Conservation (phyloP, 2,329 filamentous ascomycete species). For the Alternaria alternata region DNA sequence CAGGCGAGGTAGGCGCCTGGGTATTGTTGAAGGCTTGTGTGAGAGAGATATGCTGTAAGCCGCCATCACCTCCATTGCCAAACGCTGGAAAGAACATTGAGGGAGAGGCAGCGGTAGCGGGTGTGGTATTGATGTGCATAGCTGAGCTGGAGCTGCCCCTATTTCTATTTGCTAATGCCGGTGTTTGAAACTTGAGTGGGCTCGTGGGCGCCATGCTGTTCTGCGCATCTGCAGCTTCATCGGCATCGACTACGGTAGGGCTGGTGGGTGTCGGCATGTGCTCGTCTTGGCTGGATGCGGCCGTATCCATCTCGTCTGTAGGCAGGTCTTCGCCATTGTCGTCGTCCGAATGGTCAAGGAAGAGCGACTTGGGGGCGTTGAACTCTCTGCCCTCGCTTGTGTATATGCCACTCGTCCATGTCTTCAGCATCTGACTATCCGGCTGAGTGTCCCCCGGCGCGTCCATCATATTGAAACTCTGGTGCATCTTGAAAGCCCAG, state of each 20-base stretch:
- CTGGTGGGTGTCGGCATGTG: slow-evolving; percentile 39
- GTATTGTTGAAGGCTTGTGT: slow-evolving; percentile 58
- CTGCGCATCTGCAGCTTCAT: slow-evolving; percentile 31
- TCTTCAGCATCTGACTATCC: slow-evolving; percentile 56
- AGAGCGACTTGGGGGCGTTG: slow-evolving; percentile 28
- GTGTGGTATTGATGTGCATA: slow-evolving; percentile 50
- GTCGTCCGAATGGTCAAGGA: slow-evolving; percentile 24
- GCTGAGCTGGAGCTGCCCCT: slow-evolving; percentile 52
- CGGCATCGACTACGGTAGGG: slow-evolving; percentile 38
- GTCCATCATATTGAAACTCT: slow-evolving; percentile 52
- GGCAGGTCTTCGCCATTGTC: slow-evolving; percentile 25
- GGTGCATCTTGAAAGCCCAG: slow-evolving; percentile 35
- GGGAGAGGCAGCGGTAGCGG: slow-evolving; percentile 49
- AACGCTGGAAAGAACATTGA: slow-evolving; percentile 46
- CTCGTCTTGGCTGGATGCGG: slow-evolving; percentile 39
- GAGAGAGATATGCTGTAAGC: slow-evolving; percentile 49
- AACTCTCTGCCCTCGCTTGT: slow-evolving; percentile 19
- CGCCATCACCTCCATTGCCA: slow-evolving; percentile 31
- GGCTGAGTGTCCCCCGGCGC: slow-evolving; percentile 57
- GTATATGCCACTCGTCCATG: slow-evolving; percentile 46
- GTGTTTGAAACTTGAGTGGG: slow-evolving; percentile 53
- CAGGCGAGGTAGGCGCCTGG: slow-evolving; percentile 56
- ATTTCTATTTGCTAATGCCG: slow-evolving; percentile 52
- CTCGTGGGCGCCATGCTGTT: slow-evolving; percentile 36
- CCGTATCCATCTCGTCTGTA: slow-evolving; percentile 29